Percentiles rank a stretch among this genome's conserved stretches.
Conservation (phyloP, 305 asterid genomes). For the Fraxinus ornus region DNA sequence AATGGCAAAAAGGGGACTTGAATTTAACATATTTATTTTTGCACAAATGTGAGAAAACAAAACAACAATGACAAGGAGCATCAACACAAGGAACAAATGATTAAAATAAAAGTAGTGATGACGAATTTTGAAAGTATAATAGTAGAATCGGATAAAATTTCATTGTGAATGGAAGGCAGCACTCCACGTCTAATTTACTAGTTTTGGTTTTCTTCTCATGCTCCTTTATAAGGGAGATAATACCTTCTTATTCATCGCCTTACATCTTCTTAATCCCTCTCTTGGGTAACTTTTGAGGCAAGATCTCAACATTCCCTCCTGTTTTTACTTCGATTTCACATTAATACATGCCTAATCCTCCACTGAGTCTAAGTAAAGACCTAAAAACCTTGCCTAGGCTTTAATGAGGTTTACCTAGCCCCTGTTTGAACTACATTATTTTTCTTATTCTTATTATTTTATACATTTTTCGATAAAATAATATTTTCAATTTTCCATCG, state of each 20-base stretch:
- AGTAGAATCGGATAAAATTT: too few relatives aligned
- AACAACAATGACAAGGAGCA: neutral
- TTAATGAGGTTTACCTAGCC: too few relatives aligned
- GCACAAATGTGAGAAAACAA: too few relatives aligned
- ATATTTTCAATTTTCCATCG: too few relatives aligned
- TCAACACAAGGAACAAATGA: neutral
- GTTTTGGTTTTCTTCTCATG: neutral
- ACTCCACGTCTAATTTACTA: too few relatives aligned
- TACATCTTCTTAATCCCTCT: neutral
- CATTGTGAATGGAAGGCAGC: neutral
- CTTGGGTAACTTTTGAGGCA: neutral
- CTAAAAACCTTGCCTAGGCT: too few relatives aligned
- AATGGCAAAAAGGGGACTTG: too few relatives aligned
- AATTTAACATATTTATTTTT: too few relatives aligned
- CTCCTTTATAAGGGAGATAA: neutral
- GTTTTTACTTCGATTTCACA: neutral
- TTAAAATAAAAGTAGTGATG: neutral
- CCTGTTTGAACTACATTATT: too few relatives aligned
- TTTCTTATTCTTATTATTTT: too few relatives aligned
- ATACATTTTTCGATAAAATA: too few relatives aligned
- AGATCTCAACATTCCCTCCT: neutral
- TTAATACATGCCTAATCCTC: neutral
- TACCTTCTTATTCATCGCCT: neutral
- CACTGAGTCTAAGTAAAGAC: too few relatives aligned
- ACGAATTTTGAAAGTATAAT: neutral